phyloP scores from a whole-genome alignment of 306 rosid genomes.

The Arachis stenosperma region DNA sequence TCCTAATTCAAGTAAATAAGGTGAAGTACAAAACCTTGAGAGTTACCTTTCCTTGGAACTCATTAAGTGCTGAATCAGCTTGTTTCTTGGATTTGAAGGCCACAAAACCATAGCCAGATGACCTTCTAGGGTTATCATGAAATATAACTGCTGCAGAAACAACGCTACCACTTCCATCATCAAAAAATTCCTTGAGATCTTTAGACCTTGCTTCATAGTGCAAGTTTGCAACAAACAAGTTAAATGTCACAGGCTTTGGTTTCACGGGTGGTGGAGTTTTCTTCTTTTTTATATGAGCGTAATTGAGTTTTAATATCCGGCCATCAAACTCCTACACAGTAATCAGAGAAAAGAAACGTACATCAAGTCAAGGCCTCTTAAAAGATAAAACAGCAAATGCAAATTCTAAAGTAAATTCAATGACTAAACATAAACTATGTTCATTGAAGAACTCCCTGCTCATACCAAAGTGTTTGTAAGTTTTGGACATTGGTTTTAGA shows the following conservation, averaged over 20 bases:
- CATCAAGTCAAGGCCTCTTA: constrained; percentile 2
- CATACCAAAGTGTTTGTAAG: no score
- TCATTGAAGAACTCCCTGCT: not conserved
- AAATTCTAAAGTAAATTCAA: constrained; percentile 8
- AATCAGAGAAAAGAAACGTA: constrained; percentile 27
- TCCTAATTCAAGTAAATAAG: constrained; percentile 26
- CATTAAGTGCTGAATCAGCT: constrained; percentile 75
- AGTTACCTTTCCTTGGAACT: constrained; percentile 81
- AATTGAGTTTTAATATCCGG: constrained; percentile 60
- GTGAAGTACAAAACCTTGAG: constrained; percentile 13
- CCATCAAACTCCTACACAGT: constrained; percentile 72
- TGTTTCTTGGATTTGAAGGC: constrained; percentile 78
- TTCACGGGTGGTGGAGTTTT: constrained; percentile 54
- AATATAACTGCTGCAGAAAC: constrained; percentile 71
- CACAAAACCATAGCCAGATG: constrained; percentile 92
- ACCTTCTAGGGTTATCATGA: constrained; percentile 69
- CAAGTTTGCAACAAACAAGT: constrained; percentile 85
- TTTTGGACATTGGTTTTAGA: no score
- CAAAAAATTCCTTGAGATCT: constrained; percentile 77
- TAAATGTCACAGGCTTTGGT: constrained; percentile 65
- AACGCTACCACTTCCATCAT: constrained; percentile 56
- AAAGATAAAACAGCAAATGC: not conserved
- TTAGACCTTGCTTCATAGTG: constrained; percentile 69
- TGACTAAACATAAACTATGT: not conserved
- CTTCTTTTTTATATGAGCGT: constrained; percentile 66